Percentiles rank a stretch among this genome's conserved stretches.
These are phyloP conservation scores for Hypoxylon fuscum DNA, from an alignment of 495 filamentous ascomycete genomes.

Conservation along the genomic window DNA sequence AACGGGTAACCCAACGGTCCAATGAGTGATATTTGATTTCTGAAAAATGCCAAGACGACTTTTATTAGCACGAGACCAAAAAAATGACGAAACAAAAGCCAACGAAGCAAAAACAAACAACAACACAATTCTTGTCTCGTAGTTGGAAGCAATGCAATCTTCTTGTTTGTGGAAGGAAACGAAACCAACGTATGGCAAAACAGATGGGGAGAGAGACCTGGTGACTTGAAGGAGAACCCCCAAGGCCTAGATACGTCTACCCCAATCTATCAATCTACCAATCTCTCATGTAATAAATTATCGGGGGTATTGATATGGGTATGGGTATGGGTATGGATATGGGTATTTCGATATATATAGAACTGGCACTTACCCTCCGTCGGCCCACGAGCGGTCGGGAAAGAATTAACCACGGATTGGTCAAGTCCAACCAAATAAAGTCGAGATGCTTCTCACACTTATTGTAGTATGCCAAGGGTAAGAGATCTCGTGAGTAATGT, in stretches of 20 bases:
- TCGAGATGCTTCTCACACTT: too few relatives aligned
- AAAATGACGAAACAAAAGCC: conserved; percentile 27
- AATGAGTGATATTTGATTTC: conserved; percentile 37
- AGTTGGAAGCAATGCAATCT: conserved; percentile 9
- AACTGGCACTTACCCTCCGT: conserved; percentile 33
- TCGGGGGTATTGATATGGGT: conserved; percentile 23
- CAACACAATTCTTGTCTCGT: not conserved
- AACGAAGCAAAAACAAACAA: conserved; percentile 8
- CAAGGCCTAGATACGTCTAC: not conserved
- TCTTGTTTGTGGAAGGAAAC: conserved; percentile 7
- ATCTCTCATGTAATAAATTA: conserved; percentile 34
- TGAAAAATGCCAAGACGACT: conserved; percentile 31
- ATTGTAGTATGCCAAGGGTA: conserved; percentile 1
- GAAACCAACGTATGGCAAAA: conserved; percentile 10
- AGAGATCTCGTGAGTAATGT: conserved; percentile 5
- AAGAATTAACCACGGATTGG: conserved; percentile 22
- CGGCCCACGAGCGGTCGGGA: too few relatives aligned
- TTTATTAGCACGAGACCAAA: conserved; percentile 38
- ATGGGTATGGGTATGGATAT: too few relatives aligned
- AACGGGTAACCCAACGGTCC: conserved; percentile 33
- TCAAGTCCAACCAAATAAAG: conserved; percentile 18
- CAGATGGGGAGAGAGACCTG: conserved; percentile 6
- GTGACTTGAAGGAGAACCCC: conserved; percentile 15
- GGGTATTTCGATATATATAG: conserved; percentile 24
- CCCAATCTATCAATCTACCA: conserved; percentile 9